Evolutionary conservation across 306 rosid genomes (phyloP), one percentile per base, ranked within the genome.

Genomic region (Cicer chorassanicum): DNA sequence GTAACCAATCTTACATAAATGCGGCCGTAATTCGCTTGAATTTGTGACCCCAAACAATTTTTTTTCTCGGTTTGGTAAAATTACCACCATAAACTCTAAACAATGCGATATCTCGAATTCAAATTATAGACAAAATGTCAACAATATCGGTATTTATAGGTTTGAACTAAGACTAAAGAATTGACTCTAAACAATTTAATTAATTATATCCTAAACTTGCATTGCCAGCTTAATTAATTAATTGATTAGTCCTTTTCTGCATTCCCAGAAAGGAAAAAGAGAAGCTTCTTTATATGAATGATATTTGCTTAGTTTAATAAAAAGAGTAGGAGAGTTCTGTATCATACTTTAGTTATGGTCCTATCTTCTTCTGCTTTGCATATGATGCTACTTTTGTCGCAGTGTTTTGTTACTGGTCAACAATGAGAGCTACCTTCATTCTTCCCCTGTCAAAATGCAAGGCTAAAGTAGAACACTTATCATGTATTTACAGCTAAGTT

Each of bases 361-460:
- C 39, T 57, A 15, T 44, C 42, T 71, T 65, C 65, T 80, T 74
- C 76, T 73, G 49, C 24, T 65, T 24, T 53, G 62, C 44, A 19
- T 14, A 55, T 65, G 74, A 10, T 56, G 11, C 19, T 73, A 50
- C 64, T 80, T 73, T 73, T 66, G 38, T 73, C 51, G 18, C 34
- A 60, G 62, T 45, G 90, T 88, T 24, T 88, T n/a, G 24, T 68
- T 68, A 44, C 14, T 48, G 86, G 9, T 86, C 75, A 89, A 73
- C 89, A 89, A 92, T 16, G 93, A 90, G 65, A 90, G 65, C 75
- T 66, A 63, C 89, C 77, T 82, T 82, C 90, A 59, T 82, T 89
- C 86, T 81, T 85, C 81, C 83, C 12, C 89, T 91, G 88, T 84
- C 79, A 71, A 68, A 76, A 49, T 64, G 70, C 34, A 83, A 77